These are phyloP conservation scores for Geotrichum candidum DNA, from an alignment of 1,139 yeast species.

Conservation along the genomic window DNA sequence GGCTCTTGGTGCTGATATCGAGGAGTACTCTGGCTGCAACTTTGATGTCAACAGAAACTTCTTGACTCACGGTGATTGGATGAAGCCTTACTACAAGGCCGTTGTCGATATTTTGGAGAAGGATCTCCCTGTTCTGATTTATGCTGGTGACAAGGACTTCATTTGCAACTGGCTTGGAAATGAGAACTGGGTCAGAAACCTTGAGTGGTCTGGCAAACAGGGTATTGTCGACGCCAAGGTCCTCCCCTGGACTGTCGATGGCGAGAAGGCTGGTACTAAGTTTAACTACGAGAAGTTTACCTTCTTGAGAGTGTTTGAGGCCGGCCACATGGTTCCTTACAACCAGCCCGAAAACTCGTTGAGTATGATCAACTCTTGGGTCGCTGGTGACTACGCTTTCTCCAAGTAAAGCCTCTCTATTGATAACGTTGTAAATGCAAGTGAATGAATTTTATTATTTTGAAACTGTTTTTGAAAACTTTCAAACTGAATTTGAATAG, in stretches of 20 bases:
- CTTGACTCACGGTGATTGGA: conserved; percentile 53
- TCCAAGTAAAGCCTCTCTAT: neutral
- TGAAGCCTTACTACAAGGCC: conserved; percentile 58
- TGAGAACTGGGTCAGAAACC: conserved; percentile 64
- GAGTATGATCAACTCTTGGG: conserved; percentile 71
- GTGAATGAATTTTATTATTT: neutral
- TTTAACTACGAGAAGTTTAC: conserved; percentile 51
- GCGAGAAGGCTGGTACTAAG: conserved; percentile 46
- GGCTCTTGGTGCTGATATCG: conserved; percentile 56
- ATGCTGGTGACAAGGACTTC: conserved; percentile 86
- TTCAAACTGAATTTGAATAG: neutral
- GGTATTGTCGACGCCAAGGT: conserved; percentile 31
- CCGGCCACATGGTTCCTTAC: conserved; percentile 65
- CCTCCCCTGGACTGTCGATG: conserved; percentile 39
- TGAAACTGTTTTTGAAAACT: neutral
- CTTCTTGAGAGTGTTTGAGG: conserved; percentile 53
- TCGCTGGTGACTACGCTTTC: conserved; percentile 29
- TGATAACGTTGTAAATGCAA: neutral
- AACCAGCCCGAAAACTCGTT: conserved; percentile 67
- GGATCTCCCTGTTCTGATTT: conserved; percentile 66
- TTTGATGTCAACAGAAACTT: conserved; percentile 53
- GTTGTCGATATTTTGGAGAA: conserved; percentile 54
- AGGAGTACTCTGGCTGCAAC: conserved; percentile 51
- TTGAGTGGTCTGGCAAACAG: conserved; percentile 53
- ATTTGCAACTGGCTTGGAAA: conserved; percentile 91